These are phyloP conservation scores for Albugo candida DNA, from an alignment of 352 stramenopile species.

Conservation along the genomic window DNA sequence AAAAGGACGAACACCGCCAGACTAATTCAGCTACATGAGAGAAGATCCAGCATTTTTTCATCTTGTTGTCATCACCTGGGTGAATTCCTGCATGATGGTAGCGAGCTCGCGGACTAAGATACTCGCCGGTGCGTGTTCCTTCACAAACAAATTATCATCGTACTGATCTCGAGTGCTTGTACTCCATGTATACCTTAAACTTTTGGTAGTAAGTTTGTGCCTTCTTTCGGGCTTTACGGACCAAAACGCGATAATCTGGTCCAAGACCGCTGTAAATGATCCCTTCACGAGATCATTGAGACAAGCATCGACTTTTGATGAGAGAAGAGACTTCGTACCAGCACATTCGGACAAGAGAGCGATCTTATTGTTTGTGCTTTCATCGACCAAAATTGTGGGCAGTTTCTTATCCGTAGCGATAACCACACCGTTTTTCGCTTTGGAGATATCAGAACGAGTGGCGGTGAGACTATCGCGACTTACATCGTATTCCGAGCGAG, in stretches of 20 bases:
- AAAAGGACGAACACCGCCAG: slow-evolving; percentile 95
- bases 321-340: slow-evolving; percentile 12
- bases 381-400: slow-evolving; percentile 89
- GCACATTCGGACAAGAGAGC: slow-evolving; percentile 80
- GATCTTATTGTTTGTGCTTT: slow-evolving; percentile 92
- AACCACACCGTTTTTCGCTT: slow-evolving; percentile 97
- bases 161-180: not conserved
- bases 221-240: slow-evolving; percentile 91
- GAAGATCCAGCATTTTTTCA: not conserved
- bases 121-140: slow-evolving; percentile 83
- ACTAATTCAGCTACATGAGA: slow-evolving; percentile 21
- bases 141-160: not conserved
- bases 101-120: slow-evolving; percentile 95
- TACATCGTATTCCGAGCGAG: slow-evolving; percentile 92
- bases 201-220: slow-evolving; percentile 90
- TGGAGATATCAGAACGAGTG: slow-evolving; percentile 1
- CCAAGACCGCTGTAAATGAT: slow-evolving; percentile 97
- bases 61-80: slow-evolving; percentile 29
- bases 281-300: slow-evolving; percentile 12
- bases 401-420: slow-evolving; percentile 99
- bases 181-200: slow-evolving; percentile 50
- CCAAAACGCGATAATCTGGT: slow-evolving; percentile 96
- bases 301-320: slow-evolving; percentile 11
- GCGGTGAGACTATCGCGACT: not conserved
- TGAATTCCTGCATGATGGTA: slow-evolving; percentile 99